A percentile compares a stretch with the other conserved stretches of the same genome.
Conservation (phyloP, 1,284 basidiomycete species). For the Ganoderma sinense region DNA sequence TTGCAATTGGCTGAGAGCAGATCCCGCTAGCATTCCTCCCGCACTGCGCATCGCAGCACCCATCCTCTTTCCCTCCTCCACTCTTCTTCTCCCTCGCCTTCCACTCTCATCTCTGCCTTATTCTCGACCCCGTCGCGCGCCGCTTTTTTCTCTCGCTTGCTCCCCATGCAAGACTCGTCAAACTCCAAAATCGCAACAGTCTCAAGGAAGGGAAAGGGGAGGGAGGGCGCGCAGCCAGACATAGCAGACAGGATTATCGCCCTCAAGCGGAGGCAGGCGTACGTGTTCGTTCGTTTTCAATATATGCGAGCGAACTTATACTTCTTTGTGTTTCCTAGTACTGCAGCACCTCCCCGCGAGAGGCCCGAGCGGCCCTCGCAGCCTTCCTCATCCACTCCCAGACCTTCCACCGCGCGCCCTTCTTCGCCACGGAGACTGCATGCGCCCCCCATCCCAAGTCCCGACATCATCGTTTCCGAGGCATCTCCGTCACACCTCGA, state of each 20-base stretch:
- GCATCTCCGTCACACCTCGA: conserved; percentile 49
- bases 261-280: conserved; percentile 71
- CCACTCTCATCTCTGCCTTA: conserved; percentile 24
- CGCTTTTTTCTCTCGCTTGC: neutral
- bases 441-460: conserved; percentile 40
- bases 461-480: conserved; percentile 44
- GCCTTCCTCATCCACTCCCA: conserved; percentile 39
- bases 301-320: conserved; percentile 4
- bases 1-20: conserved; percentile 35
- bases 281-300: conserved; percentile 37
- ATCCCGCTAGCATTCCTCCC: conserved; percentile 34
- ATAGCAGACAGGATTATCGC: conserved; percentile 72
- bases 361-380: conserved; percentile 52
- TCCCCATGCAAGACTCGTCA: conserved; percentile 35
- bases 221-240: conserved; percentile 54
- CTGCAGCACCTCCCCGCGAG: conserved; percentile 53
- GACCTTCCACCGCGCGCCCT: conserved; percentile 35
- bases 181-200: conserved; percentile 26
- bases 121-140: conserved; percentile 23
- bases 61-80: conserved; percentile 32
- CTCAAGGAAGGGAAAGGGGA: conserved; percentile 46
- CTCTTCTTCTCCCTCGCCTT: conserved; percentile 22
- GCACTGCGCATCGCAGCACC: conserved; percentile 39
- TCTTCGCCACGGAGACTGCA: conserved; percentile 39
- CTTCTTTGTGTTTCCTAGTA: conserved; percentile 42